A percentile compares a stretch with the other conserved stretches of the same genome.
Conservation (phyloP, 2,329 filamentous ascomycete genomes). For the Cordyceps tenuipes region DNA sequence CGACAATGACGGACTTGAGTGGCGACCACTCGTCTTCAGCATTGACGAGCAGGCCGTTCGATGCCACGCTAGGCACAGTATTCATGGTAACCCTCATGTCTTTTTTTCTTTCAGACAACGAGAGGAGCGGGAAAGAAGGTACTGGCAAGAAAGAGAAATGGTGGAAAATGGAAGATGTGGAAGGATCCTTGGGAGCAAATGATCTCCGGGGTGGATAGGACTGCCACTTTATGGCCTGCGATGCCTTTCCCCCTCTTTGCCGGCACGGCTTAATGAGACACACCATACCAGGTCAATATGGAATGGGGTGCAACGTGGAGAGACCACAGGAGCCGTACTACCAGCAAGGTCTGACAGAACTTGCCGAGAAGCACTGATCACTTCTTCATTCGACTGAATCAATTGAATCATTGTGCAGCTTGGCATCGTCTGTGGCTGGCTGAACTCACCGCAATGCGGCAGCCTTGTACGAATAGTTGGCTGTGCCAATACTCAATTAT, state of each 20-base stretch:
- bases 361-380: too few relatives aligned
- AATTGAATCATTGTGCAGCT: too few relatives aligned
- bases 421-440: too few relatives aligned
- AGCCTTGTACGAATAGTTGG: too few relatives aligned
- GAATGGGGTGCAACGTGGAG: too few relatives aligned
- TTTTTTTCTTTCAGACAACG: neutral
- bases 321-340: too few relatives aligned
- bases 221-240: neutral
- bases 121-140: neutral
- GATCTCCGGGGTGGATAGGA: neutral
- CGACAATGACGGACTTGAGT: constrained; percentile 20
- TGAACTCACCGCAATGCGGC: too few relatives aligned
- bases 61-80: neutral
- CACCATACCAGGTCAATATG: neutral
- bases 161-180: neutral
- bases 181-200: neutral
- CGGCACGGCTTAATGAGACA: neutral
- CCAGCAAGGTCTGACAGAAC: too few relatives aligned
- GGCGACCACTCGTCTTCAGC: constrained; percentile 22
- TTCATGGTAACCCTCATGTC: neutral
- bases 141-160: too few relatives aligned
- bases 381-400: too few relatives aligned
- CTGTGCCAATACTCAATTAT: too few relatives aligned
- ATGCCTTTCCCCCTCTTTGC: neutral
- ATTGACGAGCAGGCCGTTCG: neutral